These are phyloP conservation scores for Catharanthus roseus DNA, from an alignment of 257 asterid species.

Conservation along the genomic window DNA sequence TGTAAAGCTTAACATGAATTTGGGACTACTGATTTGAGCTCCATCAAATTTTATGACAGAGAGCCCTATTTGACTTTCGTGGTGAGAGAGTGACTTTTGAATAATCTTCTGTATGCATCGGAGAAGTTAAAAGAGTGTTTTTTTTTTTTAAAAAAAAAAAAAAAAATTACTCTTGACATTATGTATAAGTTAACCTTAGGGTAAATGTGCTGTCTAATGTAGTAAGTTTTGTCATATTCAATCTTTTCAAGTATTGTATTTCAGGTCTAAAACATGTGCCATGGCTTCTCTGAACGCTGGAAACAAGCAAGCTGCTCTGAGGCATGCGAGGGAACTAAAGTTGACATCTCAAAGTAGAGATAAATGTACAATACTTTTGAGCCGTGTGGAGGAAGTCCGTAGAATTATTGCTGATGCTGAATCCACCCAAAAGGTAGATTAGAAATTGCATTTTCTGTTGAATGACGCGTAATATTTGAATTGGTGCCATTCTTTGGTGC, in stretches of 20 bases:
- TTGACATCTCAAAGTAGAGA: slow-evolving; percentile 67
- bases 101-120: neutral
- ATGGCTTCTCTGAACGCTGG: slow-evolving; percentile 51
- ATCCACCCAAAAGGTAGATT: slow-evolving; percentile 70
- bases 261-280: slow-evolving; percentile 62
- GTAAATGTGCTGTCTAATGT: neutral
- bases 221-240: neutral
- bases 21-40: neutral
- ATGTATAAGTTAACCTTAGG: neutral
- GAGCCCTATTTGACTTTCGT: neutral
- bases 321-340: slow-evolving; percentile 59
- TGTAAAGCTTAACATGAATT: neutral
- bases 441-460: neutral
- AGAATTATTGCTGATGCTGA: slow-evolving; percentile 64
- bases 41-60: neutral
- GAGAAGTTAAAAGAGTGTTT: neutral
- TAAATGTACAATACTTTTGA: slow-evolving; percentile 54
- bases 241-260: slow-evolving; percentile 1
- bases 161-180: neutral
- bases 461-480: neutral
- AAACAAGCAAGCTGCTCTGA: slow-evolving; percentile 54
- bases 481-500: neutral
- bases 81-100: neutral
- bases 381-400: slow-evolving; percentile 71
- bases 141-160: no score